phyloP scores from a whole-genome alignment of 2,329 filamentous ascomycete genomes.

The Fusarium kyushuense region DNA sequence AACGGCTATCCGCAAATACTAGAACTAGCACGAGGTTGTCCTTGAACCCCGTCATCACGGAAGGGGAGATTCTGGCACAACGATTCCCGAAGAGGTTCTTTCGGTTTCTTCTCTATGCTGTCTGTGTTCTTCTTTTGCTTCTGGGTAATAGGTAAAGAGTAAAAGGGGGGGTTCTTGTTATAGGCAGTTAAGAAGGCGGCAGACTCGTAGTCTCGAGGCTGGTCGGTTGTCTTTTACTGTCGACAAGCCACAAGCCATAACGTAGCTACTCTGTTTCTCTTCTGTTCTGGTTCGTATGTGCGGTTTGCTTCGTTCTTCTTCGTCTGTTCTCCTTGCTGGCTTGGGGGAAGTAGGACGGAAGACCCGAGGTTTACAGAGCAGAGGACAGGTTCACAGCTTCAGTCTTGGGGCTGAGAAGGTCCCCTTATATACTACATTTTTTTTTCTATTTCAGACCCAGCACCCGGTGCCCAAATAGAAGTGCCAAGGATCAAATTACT shows the following conservation, averaged over 20 bases:
- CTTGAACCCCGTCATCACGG: constrained; percentile 46
- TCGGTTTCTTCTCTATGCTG: constrained; percentile 23
- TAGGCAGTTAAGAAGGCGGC: constrained; percentile 47
- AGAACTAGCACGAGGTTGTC: constrained; percentile 42
- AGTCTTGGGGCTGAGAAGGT: constrained; percentile 25
- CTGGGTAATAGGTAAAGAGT: background rate
- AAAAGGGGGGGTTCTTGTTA: constrained; percentile 35
- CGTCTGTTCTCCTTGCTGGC: constrained; percentile 12
- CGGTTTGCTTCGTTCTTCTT: constrained; percentile 24
- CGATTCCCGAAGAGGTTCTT: constrained; percentile 11
- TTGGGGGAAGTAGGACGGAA: constrained; percentile 5
- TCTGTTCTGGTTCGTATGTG: constrained; percentile 10
- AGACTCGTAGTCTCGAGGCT: constrained; percentile 46
- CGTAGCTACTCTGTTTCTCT: constrained; percentile 33
- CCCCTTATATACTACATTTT: constrained; percentile 36
- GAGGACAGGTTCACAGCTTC: constrained; percentile 14
- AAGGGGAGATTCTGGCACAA: constrained; percentile 19
- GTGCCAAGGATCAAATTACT: constrained; percentile 29
- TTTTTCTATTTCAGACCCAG: constrained; percentile 13
- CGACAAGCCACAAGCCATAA: constrained; percentile 47
- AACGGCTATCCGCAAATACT: constrained; percentile 44
- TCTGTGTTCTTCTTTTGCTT: constrained; percentile 3
- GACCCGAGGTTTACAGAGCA: constrained; percentile 23
- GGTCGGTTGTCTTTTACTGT: constrained; percentile 44
- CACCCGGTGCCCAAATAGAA: constrained; percentile 19